Evolutionary conservation across 208 protist species (phyloP), one percentile per base, ranked within the genome.

Genomic region (Wallacemonas sp.): DNA sequence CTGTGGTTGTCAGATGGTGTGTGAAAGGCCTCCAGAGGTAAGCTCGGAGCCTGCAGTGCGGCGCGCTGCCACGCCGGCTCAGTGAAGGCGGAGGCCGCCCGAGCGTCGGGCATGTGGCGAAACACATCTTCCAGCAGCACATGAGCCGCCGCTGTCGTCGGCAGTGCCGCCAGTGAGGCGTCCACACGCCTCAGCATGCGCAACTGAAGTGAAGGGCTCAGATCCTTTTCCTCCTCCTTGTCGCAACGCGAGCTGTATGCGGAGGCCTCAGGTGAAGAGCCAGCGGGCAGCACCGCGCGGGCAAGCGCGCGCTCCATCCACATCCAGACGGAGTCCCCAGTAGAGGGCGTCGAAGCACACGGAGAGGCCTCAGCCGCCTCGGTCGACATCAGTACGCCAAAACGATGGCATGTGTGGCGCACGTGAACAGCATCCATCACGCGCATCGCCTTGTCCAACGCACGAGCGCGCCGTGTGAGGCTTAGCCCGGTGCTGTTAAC

Each of bases 41-140:
- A 26, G 9, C 24, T n/a, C 8, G 56, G 56, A 5, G 27, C 56
- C 5, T 47, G 36, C 41, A 62, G 39, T 21, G 47, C 38, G 2
- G 56, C 56, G 28, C 56, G 56, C n/a, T 62, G 56, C 56, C 56
- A 62, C 33, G 22, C 56, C 11, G 26, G 56, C 6, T 24, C 56
- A 3, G 17, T 17, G 36, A 45, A 47, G 34, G 27, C 17, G 9
- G 51, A 6, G 9, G 0, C 31, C 26, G 51, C 51, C 14, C 19
- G 14, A 4, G 51, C 28, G 26, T 39, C 12, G 12, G 51, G 51
- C 30, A 58, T 39, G 28, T 30, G 36, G 22, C 8, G 27, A 17
- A 62, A 19, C 12, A 62, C 36, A 4, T 49, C 41, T 9, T 8
- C 9, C 38, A 44, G 14, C 5, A 45, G 56, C n/a, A n/a, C 21